phyloP scores from a whole-genome alignment of 176 grass and related monocot genomes.

The Themeda triandra region DNA sequence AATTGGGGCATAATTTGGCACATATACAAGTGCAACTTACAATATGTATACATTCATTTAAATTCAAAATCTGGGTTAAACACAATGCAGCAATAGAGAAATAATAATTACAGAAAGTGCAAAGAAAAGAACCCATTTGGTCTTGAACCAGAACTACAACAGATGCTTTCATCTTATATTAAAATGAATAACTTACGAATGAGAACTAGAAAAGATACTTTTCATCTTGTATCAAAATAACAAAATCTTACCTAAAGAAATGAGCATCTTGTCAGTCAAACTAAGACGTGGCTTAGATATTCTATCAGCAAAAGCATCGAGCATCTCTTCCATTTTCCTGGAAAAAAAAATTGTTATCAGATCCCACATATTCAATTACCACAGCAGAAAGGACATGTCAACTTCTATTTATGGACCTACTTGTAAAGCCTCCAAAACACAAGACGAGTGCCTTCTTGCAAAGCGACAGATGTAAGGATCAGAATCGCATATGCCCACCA shows the following conservation, averaged over 20 bases:
- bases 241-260: slow-evolving; percentile 65
- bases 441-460: slow-evolving; percentile 76
- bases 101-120: not conserved
- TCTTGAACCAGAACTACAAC: not conserved
- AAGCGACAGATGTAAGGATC: slow-evolving; percentile 74
- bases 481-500: slow-evolving; percentile 76
- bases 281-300: slow-evolving; percentile 80
- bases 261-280: slow-evolving; percentile 87
- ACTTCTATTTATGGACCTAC: slow-evolving; percentile 41
- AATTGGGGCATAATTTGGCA: not conserved
- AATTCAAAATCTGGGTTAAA: not conserved
- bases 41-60: not conserved
- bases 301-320: slow-evolving; percentile 89
- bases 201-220: not conserved
- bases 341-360: slow-evolving; percentile 43
- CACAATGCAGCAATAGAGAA: not conserved
- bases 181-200: slow-evolving; percentile 33
- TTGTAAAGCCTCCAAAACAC: slow-evolving; percentile 97
- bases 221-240: slow-evolving; percentile 13
- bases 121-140: not conserved
- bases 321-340: slow-evolving; percentile 88
- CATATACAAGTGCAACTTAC: not conserved
- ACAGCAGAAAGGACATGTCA: not conserved
- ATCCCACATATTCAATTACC: not conserved
- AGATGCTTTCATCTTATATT: not conserved